A percentile compares a stretch with the other conserved stretches of the same genome.
Conservation (phyloP, 2,329 filamentous ascomycete species). For the Fusarium heterosporum region DNA sequence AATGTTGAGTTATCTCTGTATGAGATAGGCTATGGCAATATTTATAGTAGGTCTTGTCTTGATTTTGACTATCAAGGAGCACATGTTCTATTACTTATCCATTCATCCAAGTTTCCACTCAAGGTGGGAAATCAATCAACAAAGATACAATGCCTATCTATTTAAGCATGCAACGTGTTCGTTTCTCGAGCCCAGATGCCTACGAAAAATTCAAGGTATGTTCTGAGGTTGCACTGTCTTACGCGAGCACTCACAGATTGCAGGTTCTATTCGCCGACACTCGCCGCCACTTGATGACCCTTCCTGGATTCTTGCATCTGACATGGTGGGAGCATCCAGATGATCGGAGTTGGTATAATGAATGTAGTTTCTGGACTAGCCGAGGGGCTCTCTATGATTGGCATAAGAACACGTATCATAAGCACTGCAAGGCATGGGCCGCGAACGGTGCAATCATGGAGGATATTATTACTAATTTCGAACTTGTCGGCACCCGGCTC, state of each 20-base stretch:
- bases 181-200: slow-evolving; percentile 39
- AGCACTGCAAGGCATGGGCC: slow-evolving; percentile 33
- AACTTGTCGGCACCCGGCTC: slow-evolving; percentile 28
- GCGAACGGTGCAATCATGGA: slow-evolving; percentile 38
- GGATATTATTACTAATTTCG: slow-evolving; percentile 37
- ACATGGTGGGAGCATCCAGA: slow-evolving; percentile 33
- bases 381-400: slow-evolving; percentile 27
- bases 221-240: background rate
- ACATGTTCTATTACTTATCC: accelerated
- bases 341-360: slow-evolving; percentile 25
- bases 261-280: slow-evolving; percentile 33
- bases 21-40: background rate
- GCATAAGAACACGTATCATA: slow-evolving; percentile 36
- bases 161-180: slow-evolving; percentile 30
- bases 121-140: too few relatives aligned
- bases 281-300: slow-evolving; percentile 25
- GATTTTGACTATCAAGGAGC: background rate
- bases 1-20: background rate
- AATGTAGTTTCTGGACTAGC: slow-evolving; percentile 38
- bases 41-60: background rate
- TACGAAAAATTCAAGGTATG: slow-evolving; percentile 37
- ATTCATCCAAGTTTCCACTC: background rate
- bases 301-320: slow-evolving; percentile 16
- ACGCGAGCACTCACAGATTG: background rate
- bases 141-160: slow-evolving; percentile 32